A percentile compares a stretch with the other conserved stretches of the same genome.
Evolutionary conservation across 2,329 filamentous ascomycete genomes (phyloP).

Genomic region (Scopulariopsis brevicaulis): DNA sequence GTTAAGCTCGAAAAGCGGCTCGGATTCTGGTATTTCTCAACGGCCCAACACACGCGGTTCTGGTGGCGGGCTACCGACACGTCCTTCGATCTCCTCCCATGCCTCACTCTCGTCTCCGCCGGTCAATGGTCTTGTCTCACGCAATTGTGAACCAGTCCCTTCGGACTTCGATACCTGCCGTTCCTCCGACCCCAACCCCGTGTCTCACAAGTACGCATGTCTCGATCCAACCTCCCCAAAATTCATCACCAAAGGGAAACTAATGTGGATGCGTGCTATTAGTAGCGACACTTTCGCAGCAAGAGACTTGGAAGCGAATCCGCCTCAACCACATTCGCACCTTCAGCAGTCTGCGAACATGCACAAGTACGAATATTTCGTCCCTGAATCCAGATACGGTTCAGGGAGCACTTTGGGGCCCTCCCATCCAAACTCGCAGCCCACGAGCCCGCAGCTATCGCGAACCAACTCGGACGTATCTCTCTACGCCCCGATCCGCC

Average conservation of each 20-base stretch:
- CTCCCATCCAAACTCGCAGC: constrained; percentile 16
- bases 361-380: constrained; percentile 3
- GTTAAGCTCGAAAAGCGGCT: constrained; percentile 21
- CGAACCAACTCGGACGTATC: constrained; percentile 35
- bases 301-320: background rate
- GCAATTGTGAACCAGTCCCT: background rate
- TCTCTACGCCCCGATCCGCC: constrained; percentile 33
- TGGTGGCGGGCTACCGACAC: constrained; percentile 1
- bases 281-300: background rate
- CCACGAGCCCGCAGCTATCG: constrained; percentile 17
- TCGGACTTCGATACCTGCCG: background rate
- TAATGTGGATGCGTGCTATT: background rate
- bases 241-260: background rate
- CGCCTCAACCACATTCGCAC: background rate
- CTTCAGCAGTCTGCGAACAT: background rate
- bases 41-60: constrained; percentile 7
- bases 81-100: background rate
- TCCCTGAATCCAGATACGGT: constrained; percentile 18
- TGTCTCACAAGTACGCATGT: background rate
- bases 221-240: background rate
- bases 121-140: background rate
- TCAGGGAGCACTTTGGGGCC: constrained; percentile 26
- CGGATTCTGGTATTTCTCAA: constrained; percentile 14
- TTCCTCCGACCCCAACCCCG: background rate
- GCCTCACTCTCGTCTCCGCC: background rate